These are phyloP conservation scores for Amanita thiersii DNA, from an alignment of 768 basidiomycete species.

Conservation along the genomic window DNA sequence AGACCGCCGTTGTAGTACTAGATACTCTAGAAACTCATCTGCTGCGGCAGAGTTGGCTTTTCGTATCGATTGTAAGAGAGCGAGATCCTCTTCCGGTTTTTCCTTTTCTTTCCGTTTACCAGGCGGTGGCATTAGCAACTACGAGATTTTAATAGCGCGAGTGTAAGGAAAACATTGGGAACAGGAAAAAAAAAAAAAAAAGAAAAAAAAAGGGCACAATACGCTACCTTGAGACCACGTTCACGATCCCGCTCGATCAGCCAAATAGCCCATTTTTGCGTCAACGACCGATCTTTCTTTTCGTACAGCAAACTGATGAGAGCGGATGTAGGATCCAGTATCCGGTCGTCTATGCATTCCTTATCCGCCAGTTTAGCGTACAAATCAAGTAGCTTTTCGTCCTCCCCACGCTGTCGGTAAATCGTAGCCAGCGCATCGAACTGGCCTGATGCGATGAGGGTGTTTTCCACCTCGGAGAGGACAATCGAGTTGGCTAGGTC, in stretches of 20 bases:
- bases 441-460: constrained; percentile 40
- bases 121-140: constrained; percentile 28
- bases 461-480: constrained; percentile 54
- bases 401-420: constrained; percentile 48
- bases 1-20: constrained; percentile 64
- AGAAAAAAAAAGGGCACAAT: no score
- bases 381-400: constrained; percentile 53
- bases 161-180: constrained; percentile 2
- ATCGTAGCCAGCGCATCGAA: constrained; percentile 56
- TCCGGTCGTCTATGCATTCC: constrained; percentile 52
- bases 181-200: constrained; percentile 2
- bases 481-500: constrained; percentile 42
- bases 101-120: constrained; percentile 49
- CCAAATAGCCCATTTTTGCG: constrained; percentile 79
- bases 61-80: constrained; percentile 47
- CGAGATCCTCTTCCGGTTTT: constrained; percentile 54
- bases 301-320: constrained; percentile 51
- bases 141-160: constrained; percentile 46
- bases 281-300: constrained; percentile 50
- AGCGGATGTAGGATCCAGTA: constrained; percentile 53
- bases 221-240: constrained; percentile 58
- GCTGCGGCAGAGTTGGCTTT: constrained; percentile 54
- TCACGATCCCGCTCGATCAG: constrained; percentile 61
- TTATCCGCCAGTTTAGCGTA: constrained; percentile 69
- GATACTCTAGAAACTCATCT: constrained; percentile 68